Evolutionary conservation across 148 eudicot genomes (phyloP).

Genomic region (Limonium bicolor): DNA sequence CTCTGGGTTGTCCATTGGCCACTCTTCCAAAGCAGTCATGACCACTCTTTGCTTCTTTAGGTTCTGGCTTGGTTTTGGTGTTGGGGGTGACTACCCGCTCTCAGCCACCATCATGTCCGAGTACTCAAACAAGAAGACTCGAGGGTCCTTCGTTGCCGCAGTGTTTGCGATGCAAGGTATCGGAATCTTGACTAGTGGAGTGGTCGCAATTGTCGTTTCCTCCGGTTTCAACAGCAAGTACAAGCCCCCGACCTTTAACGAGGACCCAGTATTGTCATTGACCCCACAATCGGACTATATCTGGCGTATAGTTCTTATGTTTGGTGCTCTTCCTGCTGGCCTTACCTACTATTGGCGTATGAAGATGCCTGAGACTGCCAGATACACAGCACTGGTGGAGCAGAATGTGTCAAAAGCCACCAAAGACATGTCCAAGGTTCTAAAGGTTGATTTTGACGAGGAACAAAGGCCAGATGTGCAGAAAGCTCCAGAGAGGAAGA

Average conservation of each 20-base stretch:
- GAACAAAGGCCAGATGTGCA: background rate
- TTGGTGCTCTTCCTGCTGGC: constrained; percentile 11
- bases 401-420: constrained; percentile 50
- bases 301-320: constrained; percentile 11
- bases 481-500: background rate
- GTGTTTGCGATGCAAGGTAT: constrained; percentile 79
- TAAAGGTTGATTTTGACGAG: background rate
- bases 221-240: constrained; percentile 12
- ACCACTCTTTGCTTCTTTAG: constrained; percentile 65
- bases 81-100: constrained; percentile 67
- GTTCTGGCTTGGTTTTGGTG: constrained; percentile 73
- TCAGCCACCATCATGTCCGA: constrained; percentile 80
- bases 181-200: constrained; percentile 49
- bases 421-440: constrained; percentile 1
- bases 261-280: background rate
- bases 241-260: background rate
- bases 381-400: constrained; percentile 22
- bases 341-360: constrained; percentile 16
- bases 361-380: constrained; percentile 19
- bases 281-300: constrained; percentile 12
- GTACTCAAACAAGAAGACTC: constrained; percentile 62
- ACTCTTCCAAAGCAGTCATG: constrained; percentile 30
- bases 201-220: constrained; percentile 32
- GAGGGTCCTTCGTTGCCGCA: constrained; percentile 57
- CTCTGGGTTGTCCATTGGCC: constrained; percentile 47